These are phyloP conservation scores for Bertia moriformis DNA, from an alignment of 2,329 filamentous ascomycete species.

Conservation along the genomic window DNA sequence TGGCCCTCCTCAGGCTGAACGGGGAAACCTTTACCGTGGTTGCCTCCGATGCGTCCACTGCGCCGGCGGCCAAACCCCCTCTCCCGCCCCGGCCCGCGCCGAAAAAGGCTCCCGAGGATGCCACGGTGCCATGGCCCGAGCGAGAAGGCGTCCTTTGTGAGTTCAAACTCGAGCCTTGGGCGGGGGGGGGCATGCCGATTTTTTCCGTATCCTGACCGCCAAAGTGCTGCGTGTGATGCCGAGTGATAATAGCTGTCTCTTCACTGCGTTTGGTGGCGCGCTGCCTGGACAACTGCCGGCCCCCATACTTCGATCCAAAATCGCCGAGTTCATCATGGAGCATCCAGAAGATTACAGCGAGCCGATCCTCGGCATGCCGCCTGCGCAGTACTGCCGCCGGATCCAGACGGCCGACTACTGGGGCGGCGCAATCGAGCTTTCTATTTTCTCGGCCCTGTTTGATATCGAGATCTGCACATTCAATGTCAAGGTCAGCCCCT, in stretches of 20 bases:
- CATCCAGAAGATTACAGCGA: conserved; percentile 63
- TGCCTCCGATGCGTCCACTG: conserved; percentile 2
- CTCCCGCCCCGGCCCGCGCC: conserved; percentile 3
- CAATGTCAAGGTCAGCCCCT: conserved; percentile 45
- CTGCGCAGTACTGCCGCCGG: conserved; percentile 65
- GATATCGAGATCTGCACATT: conserved; percentile 73
- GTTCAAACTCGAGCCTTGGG: no score
- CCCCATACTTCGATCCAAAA: conserved; percentile 53
- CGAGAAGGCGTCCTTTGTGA: conserved; percentile 34
- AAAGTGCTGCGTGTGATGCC: conserved; percentile 82
- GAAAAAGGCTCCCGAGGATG: background rate
- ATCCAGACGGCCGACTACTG: conserved; percentile 70
- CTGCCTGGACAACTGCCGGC: conserved; percentile 40
- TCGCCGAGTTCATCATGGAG: conserved; percentile 64
- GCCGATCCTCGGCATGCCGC: conserved; percentile 60
- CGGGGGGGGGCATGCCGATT: conserved; percentile 20
- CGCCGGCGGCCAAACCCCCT: conserved; percentile 1
- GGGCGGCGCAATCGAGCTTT: conserved; percentile 84
- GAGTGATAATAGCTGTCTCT: conserved; percentile 90
- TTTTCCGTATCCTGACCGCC: conserved; percentile 24
- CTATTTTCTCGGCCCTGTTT: conserved; percentile 72
- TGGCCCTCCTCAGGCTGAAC: conserved; percentile 31
- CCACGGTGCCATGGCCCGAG: conserved; percentile 29
- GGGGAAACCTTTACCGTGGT: conserved; percentile 37
- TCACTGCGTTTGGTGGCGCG: conserved; percentile 75